phyloP scores from a whole-genome alignment of 805 yeast genomes.

The Wickerhamomyces pijperi region DNA sequence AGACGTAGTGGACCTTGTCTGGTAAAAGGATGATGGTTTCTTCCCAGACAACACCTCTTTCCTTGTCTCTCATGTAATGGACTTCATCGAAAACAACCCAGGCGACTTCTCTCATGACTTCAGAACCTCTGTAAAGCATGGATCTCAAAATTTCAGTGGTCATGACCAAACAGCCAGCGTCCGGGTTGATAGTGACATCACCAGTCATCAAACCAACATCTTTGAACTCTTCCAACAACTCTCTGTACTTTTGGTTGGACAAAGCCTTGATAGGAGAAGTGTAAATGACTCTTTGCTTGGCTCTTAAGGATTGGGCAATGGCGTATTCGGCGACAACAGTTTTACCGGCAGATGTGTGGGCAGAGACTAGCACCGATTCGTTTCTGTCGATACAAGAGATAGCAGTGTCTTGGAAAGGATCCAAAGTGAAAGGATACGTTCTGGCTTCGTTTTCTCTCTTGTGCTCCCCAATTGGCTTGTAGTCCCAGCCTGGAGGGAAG shows the following conservation, averaged over 20 bases:
- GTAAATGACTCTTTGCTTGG: slow-evolving; percentile 89
- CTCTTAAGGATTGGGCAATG: slow-evolving; percentile 89
- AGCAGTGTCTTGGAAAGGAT: slow-evolving; percentile 96
- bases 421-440: slow-evolving; percentile 83
- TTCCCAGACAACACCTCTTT: slow-evolving; percentile 99
- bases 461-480: slow-evolving; percentile 82
- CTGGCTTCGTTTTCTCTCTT: slow-evolving; percentile 71
- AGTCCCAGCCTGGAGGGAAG: slow-evolving; percentile 83
- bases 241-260: slow-evolving; percentile 84
- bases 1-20: slow-evolving; percentile 89
- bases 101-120: slow-evolving; percentile 96
- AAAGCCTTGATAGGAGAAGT: slow-evolving; percentile 92
- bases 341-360: slow-evolving; percentile 98
- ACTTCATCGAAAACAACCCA: slow-evolving; percentile 98
- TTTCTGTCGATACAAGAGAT: slow-evolving; percentile 91
- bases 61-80: slow-evolving; percentile 96
- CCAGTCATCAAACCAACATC: slow-evolving; percentile 99
- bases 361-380: slow-evolving; percentile 92
- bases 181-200: slow-evolving; percentile 96
- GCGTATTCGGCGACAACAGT: slow-evolving; percentile 98
- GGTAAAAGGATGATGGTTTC: slow-evolving; percentile 94
- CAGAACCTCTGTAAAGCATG: slow-evolving; percentile 96
- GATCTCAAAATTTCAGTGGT: slow-evolving; percentile 96
- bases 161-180: slow-evolving; percentile 97
- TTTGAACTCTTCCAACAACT: slow-evolving; percentile 78